Evolutionary conservation across 2,329 filamentous ascomycete species (phyloP).

Genomic region (Fusarium sacchari): DNA sequence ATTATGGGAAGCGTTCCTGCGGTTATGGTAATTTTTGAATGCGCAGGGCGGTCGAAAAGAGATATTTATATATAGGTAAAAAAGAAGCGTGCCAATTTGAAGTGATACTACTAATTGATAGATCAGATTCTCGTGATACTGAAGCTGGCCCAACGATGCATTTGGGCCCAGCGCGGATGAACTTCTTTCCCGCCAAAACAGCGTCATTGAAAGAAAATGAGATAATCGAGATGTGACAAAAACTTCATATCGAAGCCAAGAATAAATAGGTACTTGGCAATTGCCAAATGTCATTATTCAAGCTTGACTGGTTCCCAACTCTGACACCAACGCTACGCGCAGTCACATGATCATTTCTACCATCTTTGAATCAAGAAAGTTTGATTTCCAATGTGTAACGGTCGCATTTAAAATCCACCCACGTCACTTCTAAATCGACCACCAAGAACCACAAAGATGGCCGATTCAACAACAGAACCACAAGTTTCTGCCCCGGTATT

Average conservation of each 20-base stretch:
- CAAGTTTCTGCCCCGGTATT: conserved; percentile 73
- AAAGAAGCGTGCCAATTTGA: not conserved
- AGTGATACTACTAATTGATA: not conserved
- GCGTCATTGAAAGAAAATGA: not conserved
- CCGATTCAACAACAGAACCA: conserved; percentile 36
- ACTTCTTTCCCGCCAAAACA: not conserved
- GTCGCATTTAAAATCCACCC: not conserved
- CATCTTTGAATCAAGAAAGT: not conserved
- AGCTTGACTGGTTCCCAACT: not conserved
- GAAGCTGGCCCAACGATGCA: not conserved
- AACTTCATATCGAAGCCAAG: too few relatives aligned
- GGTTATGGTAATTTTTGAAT: not conserved
- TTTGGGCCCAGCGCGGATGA: not conserved
- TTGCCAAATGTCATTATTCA: not conserved
- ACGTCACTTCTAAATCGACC: not conserved
- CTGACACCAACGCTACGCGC: conserved; percentile 11
- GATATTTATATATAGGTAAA: not conserved
- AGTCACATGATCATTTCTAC: conserved; percentile 32
- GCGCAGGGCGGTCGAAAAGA: too few relatives aligned
- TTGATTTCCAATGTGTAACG: conserved; percentile 31
- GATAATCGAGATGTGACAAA: not conserved
- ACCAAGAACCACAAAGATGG: conserved; percentile 20
- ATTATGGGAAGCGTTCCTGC: not conserved
- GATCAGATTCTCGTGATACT: not conserved
- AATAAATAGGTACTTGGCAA: not conserved